phyloP scores from a whole-genome alignment of 768 basidiomycete genomes.

The Lentinus tigrinus region DNA sequence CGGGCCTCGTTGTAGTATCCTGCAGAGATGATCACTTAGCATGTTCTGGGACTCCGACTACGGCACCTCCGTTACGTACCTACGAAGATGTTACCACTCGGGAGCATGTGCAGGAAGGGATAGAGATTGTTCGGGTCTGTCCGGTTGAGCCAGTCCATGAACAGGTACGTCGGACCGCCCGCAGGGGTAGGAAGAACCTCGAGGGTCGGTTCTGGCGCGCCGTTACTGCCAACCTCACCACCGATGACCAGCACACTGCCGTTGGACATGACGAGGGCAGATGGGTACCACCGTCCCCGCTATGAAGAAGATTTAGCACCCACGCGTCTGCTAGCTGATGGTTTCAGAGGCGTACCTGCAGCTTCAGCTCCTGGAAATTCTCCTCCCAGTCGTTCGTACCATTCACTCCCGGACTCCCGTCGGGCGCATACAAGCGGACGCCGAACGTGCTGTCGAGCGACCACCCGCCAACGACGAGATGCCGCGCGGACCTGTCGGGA shows the following conservation, averaged over 20 bases:
- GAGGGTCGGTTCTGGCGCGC: conserved; percentile 59
- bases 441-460: conserved; percentile 71
- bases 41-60: too few species aligned
- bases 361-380: conserved; percentile 49
- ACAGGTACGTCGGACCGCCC: conserved; percentile 60
- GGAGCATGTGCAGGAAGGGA: conserved; percentile 72
- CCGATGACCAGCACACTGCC: conserved; percentile 74
- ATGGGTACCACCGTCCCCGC: conserved; percentile 81
- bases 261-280: conserved; percentile 66
- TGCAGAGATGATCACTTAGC: conserved; percentile 21
- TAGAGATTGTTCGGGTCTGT: conserved; percentile 83
- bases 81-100: conserved; percentile 67
- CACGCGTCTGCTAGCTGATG: too few species aligned
- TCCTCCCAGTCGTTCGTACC: conserved; percentile 83
- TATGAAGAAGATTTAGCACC: too few species aligned
- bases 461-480: conserved; percentile 71
- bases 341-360: too few species aligned
- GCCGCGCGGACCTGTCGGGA: conserved; percentile 69
- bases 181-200: conserved; percentile 68
- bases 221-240: conserved; percentile 74
- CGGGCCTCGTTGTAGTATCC: conserved; percentile 83
- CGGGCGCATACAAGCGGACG: conserved; percentile 69
- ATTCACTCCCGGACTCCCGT: conserved; percentile 65
- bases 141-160: conserved; percentile 64
- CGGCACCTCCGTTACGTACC: conserved; percentile 37